phyloP scores from a whole-genome alignment of 257 asterid genomes.

The Plantago elongata region DNA sequence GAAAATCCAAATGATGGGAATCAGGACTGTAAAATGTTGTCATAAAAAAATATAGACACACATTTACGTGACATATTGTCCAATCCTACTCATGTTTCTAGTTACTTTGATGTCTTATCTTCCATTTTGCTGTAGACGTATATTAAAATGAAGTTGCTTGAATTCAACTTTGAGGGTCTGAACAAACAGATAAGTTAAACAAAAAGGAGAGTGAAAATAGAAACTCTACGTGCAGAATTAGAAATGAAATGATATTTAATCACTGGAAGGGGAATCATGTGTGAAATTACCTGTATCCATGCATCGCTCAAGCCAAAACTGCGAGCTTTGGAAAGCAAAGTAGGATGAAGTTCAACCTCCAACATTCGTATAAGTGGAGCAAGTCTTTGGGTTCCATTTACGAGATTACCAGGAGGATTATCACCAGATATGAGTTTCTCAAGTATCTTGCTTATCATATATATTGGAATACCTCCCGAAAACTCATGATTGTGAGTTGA shows the following conservation, averaged over 20 bases:
- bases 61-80: too few relatives aligned
- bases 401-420: constrained; percentile 57
- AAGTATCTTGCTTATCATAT: constrained; percentile 64
- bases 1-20: constrained; percentile 8
- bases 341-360: constrained; percentile 92
- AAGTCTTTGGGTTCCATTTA: constrained; percentile 72
- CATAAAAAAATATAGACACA: too few relatives aligned
- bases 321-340: constrained; percentile 96
- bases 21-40: too few relatives aligned
- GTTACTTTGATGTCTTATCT: too few relatives aligned
- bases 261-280: not conserved
- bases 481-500: constrained; percentile 90
- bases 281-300: constrained; percentile 75
- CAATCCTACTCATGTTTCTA: too few relatives aligned
- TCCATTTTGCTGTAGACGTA: too few relatives aligned
- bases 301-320: constrained; percentile 87
- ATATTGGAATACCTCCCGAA: constrained; percentile 84
- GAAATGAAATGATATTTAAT: too few relatives aligned
- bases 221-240: too few relatives aligned
- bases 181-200: not conserved
- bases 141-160: too few relatives aligned
- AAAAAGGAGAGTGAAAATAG: not conserved
- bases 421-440: constrained; percentile 52
- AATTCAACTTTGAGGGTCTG: too few relatives aligned
- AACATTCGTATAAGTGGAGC: constrained; percentile 78